Percentiles rank a stretch among this genome's conserved stretches.
These are phyloP conservation scores for Alternaria burnsii DNA, from an alignment of 2,329 filamentous ascomycete genomes.

Conservation along the genomic window DNA sequence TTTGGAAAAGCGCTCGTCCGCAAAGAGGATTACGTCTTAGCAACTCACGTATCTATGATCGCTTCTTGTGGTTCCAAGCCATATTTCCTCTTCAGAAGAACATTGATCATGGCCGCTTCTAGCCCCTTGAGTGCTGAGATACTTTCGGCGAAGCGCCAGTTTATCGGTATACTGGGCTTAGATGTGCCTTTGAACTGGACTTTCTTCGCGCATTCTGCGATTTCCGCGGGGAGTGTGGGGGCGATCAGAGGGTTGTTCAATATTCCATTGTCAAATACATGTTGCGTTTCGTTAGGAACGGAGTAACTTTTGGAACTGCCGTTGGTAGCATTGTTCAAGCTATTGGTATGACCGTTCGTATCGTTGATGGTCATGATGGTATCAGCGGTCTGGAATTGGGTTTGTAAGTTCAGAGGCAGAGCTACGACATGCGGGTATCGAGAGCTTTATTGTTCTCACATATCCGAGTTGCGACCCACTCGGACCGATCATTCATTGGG, in stretches of 20 bases:
- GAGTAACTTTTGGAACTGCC: slow-evolving; percentile 32
- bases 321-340: slow-evolving; percentile 16
- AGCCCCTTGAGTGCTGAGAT: slow-evolving; percentile 60
- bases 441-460: background rate
- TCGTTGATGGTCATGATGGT: background rate
- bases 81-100: slow-evolving; percentile 59
- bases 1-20: slow-evolving; percentile 25
- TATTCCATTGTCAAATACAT: slow-evolving; percentile 51
- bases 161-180: slow-evolving; percentile 61
- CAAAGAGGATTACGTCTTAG: background rate
- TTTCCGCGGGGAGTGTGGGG: slow-evolving; percentile 48
- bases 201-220: slow-evolving; percentile 44
- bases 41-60: slow-evolving; percentile 56
- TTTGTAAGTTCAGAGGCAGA: no score
- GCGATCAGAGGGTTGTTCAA: slow-evolving; percentile 54
- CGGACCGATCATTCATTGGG: background rate
- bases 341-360: slow-evolving; percentile 6
- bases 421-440: background rate
- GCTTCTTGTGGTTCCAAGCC: slow-evolving; percentile 50
- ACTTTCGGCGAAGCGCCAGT: slow-evolving; percentile 66
- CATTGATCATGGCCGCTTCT: slow-evolving; percentile 58
- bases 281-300: slow-evolving; percentile 36
- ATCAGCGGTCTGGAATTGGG: background rate
- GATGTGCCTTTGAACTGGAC: slow-evolving; percentile 56
- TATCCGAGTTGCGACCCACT: background rate